These are phyloP conservation scores for Sugiyamaella qingdaonensis DNA, from an alignment of 805 yeast genomes.

Conservation along the genomic window DNA sequence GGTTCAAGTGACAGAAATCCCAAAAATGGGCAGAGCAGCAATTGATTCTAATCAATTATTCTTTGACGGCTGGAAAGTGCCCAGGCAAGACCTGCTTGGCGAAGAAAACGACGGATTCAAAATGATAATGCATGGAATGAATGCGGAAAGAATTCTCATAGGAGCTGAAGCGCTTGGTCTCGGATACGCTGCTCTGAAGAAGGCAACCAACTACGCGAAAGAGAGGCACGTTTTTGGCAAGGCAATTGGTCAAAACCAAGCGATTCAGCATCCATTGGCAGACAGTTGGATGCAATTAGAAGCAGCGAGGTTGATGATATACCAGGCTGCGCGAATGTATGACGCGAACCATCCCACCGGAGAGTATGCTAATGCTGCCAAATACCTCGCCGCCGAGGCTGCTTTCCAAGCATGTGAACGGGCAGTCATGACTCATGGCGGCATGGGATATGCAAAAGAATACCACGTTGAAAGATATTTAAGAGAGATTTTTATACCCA, in stretches of 20 bases:
- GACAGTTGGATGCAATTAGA: conserved; percentile 40
- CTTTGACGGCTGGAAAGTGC: conserved; percentile 39
- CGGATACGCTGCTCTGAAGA: conserved; percentile 40
- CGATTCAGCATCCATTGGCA: conserved; percentile 42
- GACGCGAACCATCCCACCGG: conserved; percentile 31
- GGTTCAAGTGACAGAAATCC: conserved; percentile 10
- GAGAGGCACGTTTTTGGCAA: conserved; percentile 41
- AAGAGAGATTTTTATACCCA: conserved; percentile 7
- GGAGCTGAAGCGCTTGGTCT: conserved; percentile 43
- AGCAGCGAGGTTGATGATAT: conserved; percentile 38
- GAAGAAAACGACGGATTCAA: conserved; percentile 41
- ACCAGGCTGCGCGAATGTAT: conserved; percentile 41
- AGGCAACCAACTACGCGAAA: conserved; percentile 35
- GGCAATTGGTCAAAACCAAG: conserved; percentile 40
- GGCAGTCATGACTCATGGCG: conserved; percentile 9
- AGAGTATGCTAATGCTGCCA: conserved; percentile 11
- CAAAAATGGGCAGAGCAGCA: conserved; percentile 12
- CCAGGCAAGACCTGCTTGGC: conserved; percentile 38
- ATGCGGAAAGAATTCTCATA: conserved; percentile 42
- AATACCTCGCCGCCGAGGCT: conserved; percentile 11
- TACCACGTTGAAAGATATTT: conserved; percentile 11
- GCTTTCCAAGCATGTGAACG: conserved; percentile 9
- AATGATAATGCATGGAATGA: conserved; percentile 40
- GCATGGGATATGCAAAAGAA: conserved; percentile 13
- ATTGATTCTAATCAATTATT: conserved; percentile 7